A percentile compares a stretch with the other conserved stretches of the same genome.
Conservation (phyloP, 2,329 filamentous ascomycete genomes). For the Coniella lustricola region DNA sequence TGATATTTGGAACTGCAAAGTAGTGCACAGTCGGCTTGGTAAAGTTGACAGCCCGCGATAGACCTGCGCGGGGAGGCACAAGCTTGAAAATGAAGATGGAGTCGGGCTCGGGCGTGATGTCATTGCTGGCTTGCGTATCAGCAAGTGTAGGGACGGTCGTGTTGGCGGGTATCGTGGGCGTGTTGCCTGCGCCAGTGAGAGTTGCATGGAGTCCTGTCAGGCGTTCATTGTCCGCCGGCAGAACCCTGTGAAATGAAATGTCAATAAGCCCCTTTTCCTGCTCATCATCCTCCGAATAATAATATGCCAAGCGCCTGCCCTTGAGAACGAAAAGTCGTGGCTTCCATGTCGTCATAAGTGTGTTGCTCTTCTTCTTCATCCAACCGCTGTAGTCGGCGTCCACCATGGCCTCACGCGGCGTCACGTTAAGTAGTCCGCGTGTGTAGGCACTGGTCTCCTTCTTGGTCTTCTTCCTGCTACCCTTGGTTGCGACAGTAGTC, state of each 20-base stretch:
- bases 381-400: constrained; percentile 87
- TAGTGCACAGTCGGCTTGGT: constrained; percentile 97
- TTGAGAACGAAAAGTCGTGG: constrained; percentile 91
- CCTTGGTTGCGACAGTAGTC: constrained; percentile 40
- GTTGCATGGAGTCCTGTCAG: constrained; percentile 88
- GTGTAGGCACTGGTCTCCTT: constrained; percentile 94
- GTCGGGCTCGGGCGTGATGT: constrained; percentile 37
- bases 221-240: constrained; percentile 85
- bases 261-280: constrained; percentile 95
- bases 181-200: constrained; percentile 75
- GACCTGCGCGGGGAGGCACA: constrained; percentile 77
- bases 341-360: constrained; percentile 97
- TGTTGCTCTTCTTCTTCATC: constrained; percentile 99
- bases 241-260: constrained; percentile 94
- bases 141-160: constrained; percentile 39
- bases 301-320: constrained; percentile 86
- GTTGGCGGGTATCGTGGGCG: constrained; percentile 48
- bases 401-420: constrained; percentile 74
- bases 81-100: constrained; percentile 97
- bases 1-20: constrained; percentile 87
- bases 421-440: constrained; percentile 73
- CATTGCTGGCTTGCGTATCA: constrained; percentile 41
- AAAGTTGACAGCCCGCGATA: constrained; percentile 89
- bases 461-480: constrained; percentile 67
- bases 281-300: constrained; percentile 86